Base-by-base conservation (phyloP, 176 grass and related monocot species). In the Bothriochloa decipiens region DNA sequence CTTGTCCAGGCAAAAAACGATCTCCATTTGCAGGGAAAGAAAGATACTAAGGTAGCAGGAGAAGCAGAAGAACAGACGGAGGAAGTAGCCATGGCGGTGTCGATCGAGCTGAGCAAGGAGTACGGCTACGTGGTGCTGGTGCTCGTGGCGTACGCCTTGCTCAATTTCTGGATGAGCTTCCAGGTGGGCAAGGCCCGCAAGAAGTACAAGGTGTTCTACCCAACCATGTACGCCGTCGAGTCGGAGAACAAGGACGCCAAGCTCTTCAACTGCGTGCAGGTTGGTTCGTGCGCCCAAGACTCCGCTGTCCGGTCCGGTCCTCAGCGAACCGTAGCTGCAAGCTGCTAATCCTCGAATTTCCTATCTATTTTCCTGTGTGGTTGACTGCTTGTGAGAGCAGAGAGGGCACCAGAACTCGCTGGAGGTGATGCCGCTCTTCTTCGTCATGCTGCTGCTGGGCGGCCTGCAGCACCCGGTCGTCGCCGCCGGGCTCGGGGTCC, bases 331-430 rank as follows among this genome's bases (percentile, higher is more conserved):
- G 40, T 8, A 11, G 3, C 42, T 43, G 10, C 7, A 43, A 43
- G 42, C 10, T 43, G 42, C 42, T 43, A 43, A 43, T 39, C n/a
- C n/a, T n/a, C n/a, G n/a, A n/a, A n/a, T n/a, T n/a, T n/a, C n/a
- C n/a, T n/a, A n/a, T 50, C 47, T 50, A 50, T 50, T 50, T 50
- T 50, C 15, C 47, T 1, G 47, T 17, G 47, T 50, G 47, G 0
- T 15, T 46, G 10, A 3, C 3, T 47, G 3, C 46, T 16, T 50
- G 49, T 36, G 18, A 65, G 32, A 50, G 73, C 93, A 98, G 96
- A 95, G 96, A 78, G 96, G 96, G 14, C 96, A 98, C 77, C 96
- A 98, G 91, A 98, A 98, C 91, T 92, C 91, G 84, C 82, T 98
- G 20, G 96, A 99, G 83, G 68, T 83, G 86, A 96, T 99, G 96